phyloP scores from a whole-genome alignment of 345 rosid species.

The Boechera retrofracta region DNA sequence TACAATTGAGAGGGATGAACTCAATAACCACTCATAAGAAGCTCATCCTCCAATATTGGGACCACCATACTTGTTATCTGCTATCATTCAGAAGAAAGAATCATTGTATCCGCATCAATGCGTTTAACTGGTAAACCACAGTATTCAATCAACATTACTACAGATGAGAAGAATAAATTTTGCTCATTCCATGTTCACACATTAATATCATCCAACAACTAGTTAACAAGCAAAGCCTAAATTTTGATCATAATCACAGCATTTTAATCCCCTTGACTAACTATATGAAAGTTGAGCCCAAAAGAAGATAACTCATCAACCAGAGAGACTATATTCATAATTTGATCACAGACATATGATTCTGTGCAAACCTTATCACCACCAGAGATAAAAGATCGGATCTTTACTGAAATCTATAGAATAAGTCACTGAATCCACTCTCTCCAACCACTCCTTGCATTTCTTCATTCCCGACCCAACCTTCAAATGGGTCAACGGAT shows the following conservation, averaged over 20 bases:
- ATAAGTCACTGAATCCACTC: constrained; percentile 62
- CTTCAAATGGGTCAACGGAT: constrained; percentile 58
- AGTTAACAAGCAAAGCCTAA: constrained; percentile 6
- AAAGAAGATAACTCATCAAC: neutral
- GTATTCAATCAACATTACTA: neutral
- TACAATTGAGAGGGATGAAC: constrained; percentile 33
- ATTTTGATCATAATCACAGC: neutral
- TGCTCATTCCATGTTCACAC: neutral
- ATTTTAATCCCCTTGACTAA: neutral
- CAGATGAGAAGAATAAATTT: neutral
- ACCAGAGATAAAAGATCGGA: constrained; percentile 65
- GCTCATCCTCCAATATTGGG: neutral
- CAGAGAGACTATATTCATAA: neutral
- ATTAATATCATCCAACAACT: constrained; percentile 8
- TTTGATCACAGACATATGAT: neutral
- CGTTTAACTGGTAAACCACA: neutral
- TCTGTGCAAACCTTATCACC: constrained; percentile 49
- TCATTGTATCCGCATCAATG: neutral
- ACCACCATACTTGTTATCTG: neutral
- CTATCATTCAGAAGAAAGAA: constrained; percentile 10
- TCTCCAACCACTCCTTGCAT: constrained; percentile 83
- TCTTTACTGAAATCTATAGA: constrained; percentile 74
- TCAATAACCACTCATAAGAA: neutral
- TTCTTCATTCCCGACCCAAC: constrained; percentile 44
- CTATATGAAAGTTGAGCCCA: neutral